phyloP scores from a whole-genome alignment of 1,284 basidiomycete species.

The Cystobasidium sp. region DNA sequence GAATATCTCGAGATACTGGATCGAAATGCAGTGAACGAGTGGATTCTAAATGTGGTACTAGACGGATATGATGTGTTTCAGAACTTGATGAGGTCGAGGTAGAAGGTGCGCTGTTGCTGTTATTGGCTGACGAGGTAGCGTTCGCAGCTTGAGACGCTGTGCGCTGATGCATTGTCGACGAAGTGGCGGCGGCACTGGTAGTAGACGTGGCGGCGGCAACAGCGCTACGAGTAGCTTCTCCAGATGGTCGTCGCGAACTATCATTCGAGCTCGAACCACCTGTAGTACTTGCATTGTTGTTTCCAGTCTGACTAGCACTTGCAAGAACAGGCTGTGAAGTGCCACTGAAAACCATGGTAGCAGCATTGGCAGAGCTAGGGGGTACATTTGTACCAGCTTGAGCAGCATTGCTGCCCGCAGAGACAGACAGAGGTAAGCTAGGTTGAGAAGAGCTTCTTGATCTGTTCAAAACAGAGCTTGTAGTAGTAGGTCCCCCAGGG shows the following conservation, averaged over 20 bases:
- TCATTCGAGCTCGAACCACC: constrained; percentile 8
- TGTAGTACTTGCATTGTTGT: neutral
- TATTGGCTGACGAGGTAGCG: neutral
- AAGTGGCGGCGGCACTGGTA: neutral
- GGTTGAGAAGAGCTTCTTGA: constrained; percentile 36
- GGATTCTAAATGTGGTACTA: constrained; percentile 92
- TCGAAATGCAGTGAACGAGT: constrained; percentile 89
- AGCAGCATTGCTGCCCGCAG: constrained; percentile 1
- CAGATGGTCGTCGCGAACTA: constrained; percentile 12
- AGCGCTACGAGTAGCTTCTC: constrained; percentile 11
- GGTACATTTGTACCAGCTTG: neutral
- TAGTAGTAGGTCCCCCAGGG: neutral
- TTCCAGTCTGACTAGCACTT: neutral
- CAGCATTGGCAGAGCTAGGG: constrained; percentile 9
- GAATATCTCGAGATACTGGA: constrained; percentile 82
- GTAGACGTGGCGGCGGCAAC: neutral
- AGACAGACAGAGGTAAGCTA: constrained; percentile 9
- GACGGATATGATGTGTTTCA: constrained; percentile 65
- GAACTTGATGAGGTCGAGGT: constrained; percentile 14
- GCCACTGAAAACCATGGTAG: neutral
- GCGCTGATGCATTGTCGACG: constrained; percentile 6
- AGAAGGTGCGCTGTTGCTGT: constrained; percentile 1
- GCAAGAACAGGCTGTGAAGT: constrained; percentile 1
- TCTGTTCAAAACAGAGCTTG: constrained; percentile 6
- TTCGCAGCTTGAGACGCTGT: constrained; percentile 6